Percentiles rank a stretch among this genome's conserved stretches.
These are phyloP conservation scores for Xylariaceae sp. DNA, from an alignment of 2,329 filamentous ascomycete genomes.

Conservation along the genomic window DNA sequence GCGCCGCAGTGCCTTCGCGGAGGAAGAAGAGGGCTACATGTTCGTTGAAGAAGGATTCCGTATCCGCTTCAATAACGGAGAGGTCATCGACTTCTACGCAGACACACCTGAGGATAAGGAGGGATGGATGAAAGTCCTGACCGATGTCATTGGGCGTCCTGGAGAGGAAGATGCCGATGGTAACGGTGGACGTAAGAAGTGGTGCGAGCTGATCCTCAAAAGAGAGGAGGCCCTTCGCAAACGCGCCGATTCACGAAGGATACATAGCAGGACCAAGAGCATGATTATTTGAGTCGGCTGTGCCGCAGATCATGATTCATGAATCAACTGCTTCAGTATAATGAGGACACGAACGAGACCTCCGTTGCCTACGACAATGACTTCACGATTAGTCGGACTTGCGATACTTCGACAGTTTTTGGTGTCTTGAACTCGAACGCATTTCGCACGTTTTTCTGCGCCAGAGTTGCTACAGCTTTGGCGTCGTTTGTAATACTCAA, in stretches of 20 bases:
- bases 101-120: conserved; percentile 85
- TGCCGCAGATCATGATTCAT: too few species aligned
- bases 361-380: too few species aligned
- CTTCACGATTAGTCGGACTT: too few species aligned
- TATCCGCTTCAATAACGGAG: conserved; percentile 95
- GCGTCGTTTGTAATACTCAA: too few species aligned
- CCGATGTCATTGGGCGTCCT: conserved; percentile 61
- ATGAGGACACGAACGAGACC: too few species aligned
- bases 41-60: conserved; percentile 99
- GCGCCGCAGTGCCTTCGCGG: conserved; percentile 90
- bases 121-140: conserved; percentile 86
- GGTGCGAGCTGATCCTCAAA: conserved; percentile 65
- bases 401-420: too few species aligned
- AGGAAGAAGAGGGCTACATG: conserved; percentile 99
- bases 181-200: conserved; percentile 47
- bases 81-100: conserved; percentile 98
- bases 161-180: conserved; percentile 45
- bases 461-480: too few species aligned
- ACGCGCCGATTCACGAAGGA: conserved; percentile 46
- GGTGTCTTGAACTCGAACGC: too few species aligned
- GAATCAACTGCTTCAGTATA: too few species aligned
- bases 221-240: conserved; percentile 56
- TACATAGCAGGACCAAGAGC: conserved; percentile 56
- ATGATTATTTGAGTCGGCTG: conserved; percentile 38
- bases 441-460: too few species aligned